Base-by-base conservation (phyloP, 495 filamentous ascomycete species). In the Xylaria flabelliformis region DNA sequence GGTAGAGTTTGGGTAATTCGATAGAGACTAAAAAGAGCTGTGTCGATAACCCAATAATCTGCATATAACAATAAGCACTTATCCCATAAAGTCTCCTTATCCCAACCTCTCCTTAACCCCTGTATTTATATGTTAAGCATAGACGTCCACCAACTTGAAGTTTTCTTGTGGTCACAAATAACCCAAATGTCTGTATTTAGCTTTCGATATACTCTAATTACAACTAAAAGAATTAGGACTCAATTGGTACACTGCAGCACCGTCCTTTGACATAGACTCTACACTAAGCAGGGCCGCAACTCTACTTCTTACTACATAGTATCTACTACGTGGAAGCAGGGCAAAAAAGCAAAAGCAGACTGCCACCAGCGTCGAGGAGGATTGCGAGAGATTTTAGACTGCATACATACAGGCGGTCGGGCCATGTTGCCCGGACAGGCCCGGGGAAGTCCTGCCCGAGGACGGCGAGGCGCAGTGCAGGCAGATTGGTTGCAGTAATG, bases 381-480 rank as follows among this genome's bases (percentile, higher is more conserved):
- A 12, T 17, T 2, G 24, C 9, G 58, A 61, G 10, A 29, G 24
- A 61, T 39, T 21, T 29, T 61, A 61, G 58, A 61, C 58, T 61
- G 58, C 58, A 61, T 59, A 21, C 10, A 29, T 59, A 21, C 10
- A n/a, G n/a, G n/a, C n/a, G 34, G 58, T 19, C 39, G 36, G 61
- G 5, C 61, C 6, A 34, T n/a, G 26, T 50, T 19, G 41, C 63
- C 63, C 42, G 39, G 29, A 48, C 42, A 29, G 44, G 36, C 63
- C 63, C 42, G 39, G 29, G 48, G 63, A 44, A 64, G 36, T 4
- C 39, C 1, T 34, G 34, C 19, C 42, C 46, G 46, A 66, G 24
- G 34, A 44, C 65, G 65, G 65, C 15, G 65, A 67, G 65, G 65
- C 65, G 65, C 65, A 67, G 50, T 56, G 65, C 65, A 67, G 65